These are phyloP conservation scores for Chrysanthemum lavandulifolium DNA, from an alignment of 129 eudicot genomes.

Conservation along the genomic window DNA sequence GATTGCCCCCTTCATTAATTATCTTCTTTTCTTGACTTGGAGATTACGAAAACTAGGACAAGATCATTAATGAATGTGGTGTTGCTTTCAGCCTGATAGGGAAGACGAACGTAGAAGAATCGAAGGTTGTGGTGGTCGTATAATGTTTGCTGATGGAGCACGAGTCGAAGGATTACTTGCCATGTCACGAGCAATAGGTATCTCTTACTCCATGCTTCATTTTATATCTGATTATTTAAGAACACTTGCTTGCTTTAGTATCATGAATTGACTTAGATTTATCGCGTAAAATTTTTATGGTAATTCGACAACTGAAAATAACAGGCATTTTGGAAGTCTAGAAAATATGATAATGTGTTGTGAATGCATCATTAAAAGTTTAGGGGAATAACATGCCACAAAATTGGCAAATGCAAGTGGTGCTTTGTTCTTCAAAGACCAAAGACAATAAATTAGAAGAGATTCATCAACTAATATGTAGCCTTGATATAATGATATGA, in stretches of 20 bases:
- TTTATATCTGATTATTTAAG: no score
- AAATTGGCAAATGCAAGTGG: background rate
- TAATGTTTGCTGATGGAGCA: conserved; percentile 31
- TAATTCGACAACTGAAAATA: background rate
- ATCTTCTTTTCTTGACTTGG: background rate
- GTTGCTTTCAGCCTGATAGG: conserved; percentile 42
- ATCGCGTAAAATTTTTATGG: background rate
- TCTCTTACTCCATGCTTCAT: background rate
- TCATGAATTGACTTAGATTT: background rate
- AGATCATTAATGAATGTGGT: background rate
- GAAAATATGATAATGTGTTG: background rate
- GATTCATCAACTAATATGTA: no score
- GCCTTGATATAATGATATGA: background rate
- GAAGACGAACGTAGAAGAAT: conserved; percentile 52
- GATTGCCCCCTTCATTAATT: background rate
- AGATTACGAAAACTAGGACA: background rate
- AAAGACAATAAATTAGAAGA: no score
- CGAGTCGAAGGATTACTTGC: conserved; percentile 63
- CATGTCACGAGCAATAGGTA: conserved; percentile 68
- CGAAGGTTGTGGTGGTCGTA: conserved; percentile 45
- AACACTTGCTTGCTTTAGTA: background rate
- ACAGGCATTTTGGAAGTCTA: background rate
- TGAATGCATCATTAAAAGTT: background rate
- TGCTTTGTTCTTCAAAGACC: background rate
- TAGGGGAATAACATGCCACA: background rate